Percentiles rank a stretch among this genome's conserved stretches.
Evolutionary conservation across 495 filamentous ascomycete genomes (phyloP).

Genomic region (Daldinia vernicosa): DNA sequence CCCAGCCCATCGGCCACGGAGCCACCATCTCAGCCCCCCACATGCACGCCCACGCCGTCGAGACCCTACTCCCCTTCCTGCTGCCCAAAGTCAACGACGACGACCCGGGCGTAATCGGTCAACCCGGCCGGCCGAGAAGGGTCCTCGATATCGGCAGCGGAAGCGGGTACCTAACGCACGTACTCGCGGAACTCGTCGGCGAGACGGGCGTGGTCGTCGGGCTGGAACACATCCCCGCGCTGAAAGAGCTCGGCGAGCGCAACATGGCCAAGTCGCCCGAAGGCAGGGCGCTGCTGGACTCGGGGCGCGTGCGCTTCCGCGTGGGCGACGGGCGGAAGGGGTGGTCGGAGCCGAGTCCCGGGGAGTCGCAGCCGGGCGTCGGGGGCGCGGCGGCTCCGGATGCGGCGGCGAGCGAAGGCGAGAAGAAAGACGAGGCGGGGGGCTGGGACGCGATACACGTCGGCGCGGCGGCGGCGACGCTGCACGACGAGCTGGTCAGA

Average conservation of each 20-base stretch:
- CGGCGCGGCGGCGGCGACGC: constrained; percentile 80
- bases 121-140: constrained; percentile 41
- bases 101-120: constrained; percentile 32
- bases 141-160: constrained; percentile 93
- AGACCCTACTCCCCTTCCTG: constrained; percentile 71
- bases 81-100: constrained; percentile 40
- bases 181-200: constrained; percentile 82
- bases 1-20: constrained; percentile 83
- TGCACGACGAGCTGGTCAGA: constrained; percentile 77
- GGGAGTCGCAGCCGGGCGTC: constrained; percentile 19
- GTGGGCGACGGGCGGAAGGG: constrained; percentile 85
- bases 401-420: constrained; percentile 44
- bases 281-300: constrained; percentile 68
- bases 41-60: constrained; percentile 88
- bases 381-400: constrained; percentile 34
- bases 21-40: constrained; percentile 97
- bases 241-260: constrained; percentile 73
- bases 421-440: constrained; percentile 50
- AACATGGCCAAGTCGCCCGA: constrained; percentile 79
- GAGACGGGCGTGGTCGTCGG: constrained; percentile 75
- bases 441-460: constrained; percentile 93
- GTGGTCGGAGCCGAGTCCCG: constrained; percentile 61
- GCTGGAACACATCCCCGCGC: constrained; percentile 84
- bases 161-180: constrained; percentile 90
- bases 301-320: constrained; percentile 74